phyloP scores from a whole-genome alignment of 2,329 filamentous ascomycete genomes.

The Knoxdaviesia proteae region DNA sequence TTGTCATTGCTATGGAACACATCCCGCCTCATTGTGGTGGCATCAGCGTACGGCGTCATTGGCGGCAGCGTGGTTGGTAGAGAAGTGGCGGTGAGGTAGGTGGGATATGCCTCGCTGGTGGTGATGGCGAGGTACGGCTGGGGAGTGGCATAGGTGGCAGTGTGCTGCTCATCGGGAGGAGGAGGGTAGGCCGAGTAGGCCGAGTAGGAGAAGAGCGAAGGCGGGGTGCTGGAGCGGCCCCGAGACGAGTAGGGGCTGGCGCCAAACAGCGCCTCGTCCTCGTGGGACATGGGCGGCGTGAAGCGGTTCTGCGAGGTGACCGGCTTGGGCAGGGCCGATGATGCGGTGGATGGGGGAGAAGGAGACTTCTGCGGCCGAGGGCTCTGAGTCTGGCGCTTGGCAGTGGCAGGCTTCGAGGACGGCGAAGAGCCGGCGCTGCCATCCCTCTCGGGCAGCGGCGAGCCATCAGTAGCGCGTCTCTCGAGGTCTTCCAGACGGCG shows the following conservation, averaged over 20 bases:
- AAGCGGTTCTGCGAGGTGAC: no score
- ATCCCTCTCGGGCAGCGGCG: not conserved
- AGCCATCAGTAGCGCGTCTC: conserved; percentile 34
- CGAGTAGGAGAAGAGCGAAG: conserved; percentile 47
- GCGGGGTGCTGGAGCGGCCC: conserved; percentile 9
- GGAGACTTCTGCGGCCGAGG: conserved; percentile 7
- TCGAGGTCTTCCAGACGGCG: conserved; percentile 71
- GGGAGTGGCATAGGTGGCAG: conserved; percentile 35
- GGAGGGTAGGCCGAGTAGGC: conserved; percentile 26
- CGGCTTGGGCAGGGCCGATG: no score
- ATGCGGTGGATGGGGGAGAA: no score
- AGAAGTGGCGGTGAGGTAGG: conserved; percentile 29
- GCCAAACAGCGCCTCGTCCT: no score
- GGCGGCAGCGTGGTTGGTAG: conserved; percentile 40
- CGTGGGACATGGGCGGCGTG: no score
- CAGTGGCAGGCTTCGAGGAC: not conserved
- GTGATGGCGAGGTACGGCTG: conserved; percentile 31
- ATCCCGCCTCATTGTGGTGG: conserved; percentile 42
- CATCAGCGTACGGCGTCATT: conserved; percentile 39
- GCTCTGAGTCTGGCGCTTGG: conserved; percentile 7
- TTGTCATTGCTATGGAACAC: conserved; percentile 33
- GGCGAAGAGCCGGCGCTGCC: not conserved
- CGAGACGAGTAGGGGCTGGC: no score
- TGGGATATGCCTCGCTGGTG: conserved; percentile 29
- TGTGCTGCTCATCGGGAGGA: conserved; percentile 41